Base-by-base conservation (phyloP, 192 early-diverging fungal genomes). In the Chytriomyces hyalinus region DNA sequence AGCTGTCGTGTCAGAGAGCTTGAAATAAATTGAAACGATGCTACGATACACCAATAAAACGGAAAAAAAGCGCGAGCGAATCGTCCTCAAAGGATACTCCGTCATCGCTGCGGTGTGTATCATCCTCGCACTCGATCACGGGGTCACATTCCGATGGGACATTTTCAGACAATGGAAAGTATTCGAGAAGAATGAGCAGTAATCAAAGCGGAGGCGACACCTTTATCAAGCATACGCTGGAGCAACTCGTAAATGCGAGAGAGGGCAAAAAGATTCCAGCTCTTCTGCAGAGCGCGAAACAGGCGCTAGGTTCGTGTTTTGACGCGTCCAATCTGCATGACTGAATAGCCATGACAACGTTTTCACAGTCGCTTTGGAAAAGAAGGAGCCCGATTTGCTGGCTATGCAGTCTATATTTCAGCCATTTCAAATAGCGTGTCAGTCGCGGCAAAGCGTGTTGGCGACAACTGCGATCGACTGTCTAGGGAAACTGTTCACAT, bases 401-500 rank as follows among this genome's bases (percentile, higher is more conserved):
- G 48, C 76, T 13, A 79, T 84, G 44, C 82, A 82, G 20, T 60
- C 86, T 0, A 85, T 95, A 9, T 84, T 94, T 47, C 78, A 84
- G 45, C 92, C 94, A 17, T 83, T 96, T 65, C 86, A 91, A 71
- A 66, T 92, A 26, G 90, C 92, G 6, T 94, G 94, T 80, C 86
- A 87, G 49, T 87, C 92, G 63, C 84, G 89, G n/a, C 85, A 84
- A 72, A 81, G 88, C 0, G 79, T 79, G 15, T 81, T 94, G 9
- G 85, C 91, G 57, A 88, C 86, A 5, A 88, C 92, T 20, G 91
- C 92, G 0, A 82, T 96, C 49, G 94, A 96, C 72, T 94, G 93
- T 80, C 83, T 96, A 7, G 94, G 93, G 64, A 87, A 87, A 57
- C 80, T 90, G 59, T 90, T 90, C 78, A 83, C 89, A 1, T 90